These are phyloP conservation scores for Phytophthora melonis DNA, from an alignment of 352 stramenopile genomes.

Conservation along the genomic window DNA sequence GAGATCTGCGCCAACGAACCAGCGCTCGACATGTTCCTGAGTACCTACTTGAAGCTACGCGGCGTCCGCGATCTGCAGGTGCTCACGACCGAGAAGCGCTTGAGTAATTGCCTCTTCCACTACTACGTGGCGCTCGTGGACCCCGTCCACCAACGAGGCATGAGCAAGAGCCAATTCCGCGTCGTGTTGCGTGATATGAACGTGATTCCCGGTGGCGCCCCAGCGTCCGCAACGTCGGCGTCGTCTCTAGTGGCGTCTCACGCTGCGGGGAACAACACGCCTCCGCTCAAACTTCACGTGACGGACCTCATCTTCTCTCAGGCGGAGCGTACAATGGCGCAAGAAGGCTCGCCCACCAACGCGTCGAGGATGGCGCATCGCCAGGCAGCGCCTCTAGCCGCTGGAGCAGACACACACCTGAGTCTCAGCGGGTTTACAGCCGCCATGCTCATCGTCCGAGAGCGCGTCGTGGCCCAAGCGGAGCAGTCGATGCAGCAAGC, in stretches of 20 bases:
- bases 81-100: conserved; percentile 65
- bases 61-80: conserved; percentile 59
- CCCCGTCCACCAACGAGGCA: conserved; percentile 48
- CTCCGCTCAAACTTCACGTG: conserved; percentile 67
- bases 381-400: conserved; percentile 28
- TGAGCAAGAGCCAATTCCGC: conserved; percentile 78
- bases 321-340: conserved; percentile 46
- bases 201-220: conserved; percentile 43
- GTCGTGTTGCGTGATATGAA: conserved; percentile 60
- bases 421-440: conserved; percentile 55
- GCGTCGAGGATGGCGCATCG: conserved; percentile 38
- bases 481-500: conserved; percentile 46
- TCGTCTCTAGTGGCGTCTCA: conserved; percentile 25
- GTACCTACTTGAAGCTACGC: conserved; percentile 56
- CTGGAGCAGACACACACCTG: conserved; percentile 35
- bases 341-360: conserved; percentile 42
- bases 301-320: conserved; percentile 74
- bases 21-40: conserved; percentile 66
- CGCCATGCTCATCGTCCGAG: conserved; percentile 67
- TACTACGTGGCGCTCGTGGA: conserved; percentile 72
- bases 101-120: conserved; percentile 74
- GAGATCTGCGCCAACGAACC: conserved; percentile 65
- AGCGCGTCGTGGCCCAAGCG: conserved; percentile 56
- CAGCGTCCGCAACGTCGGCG: conserved; percentile 5
- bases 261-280: conserved; percentile 11